A percentile compares a stretch with the other conserved stretches of the same genome.
These are phyloP conservation scores for Gaultheria prostrata DNA, from an alignment of 148 eudicot genomes.

Conservation along the genomic window DNA sequence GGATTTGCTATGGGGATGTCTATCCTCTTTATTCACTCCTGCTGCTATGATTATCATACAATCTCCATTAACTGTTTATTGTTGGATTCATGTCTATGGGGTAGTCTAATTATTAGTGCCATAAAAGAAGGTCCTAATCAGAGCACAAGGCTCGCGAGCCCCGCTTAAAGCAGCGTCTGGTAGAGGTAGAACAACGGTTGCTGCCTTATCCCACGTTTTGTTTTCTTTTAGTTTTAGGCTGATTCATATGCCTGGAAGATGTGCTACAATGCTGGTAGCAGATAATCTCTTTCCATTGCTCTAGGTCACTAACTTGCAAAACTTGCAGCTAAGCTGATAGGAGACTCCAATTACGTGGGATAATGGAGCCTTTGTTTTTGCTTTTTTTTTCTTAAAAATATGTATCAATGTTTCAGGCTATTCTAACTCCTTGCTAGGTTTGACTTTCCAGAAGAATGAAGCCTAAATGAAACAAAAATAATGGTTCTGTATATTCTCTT, in stretches of 20 bases:
- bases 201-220: neutral
- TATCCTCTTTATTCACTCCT: neutral
- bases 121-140: neutral
- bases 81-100: neutral
- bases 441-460: neutral
- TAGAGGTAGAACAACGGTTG: neutral
- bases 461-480: neutral
- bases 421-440: neutral
- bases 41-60: neutral
- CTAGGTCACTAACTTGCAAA: neutral
- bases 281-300: neutral
- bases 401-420: neutral
- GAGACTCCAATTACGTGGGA: neutral
- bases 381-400: neutral
- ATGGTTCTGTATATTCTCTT: neutral
- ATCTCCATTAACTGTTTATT: neutral
- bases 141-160: neutral
- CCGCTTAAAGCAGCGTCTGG: neutral
- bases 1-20: neutral
- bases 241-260: neutral
- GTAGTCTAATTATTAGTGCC: neutral
- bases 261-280: neutral
- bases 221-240: neutral
- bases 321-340: neutral
- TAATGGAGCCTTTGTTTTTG: neutral